phyloP scores from a whole-genome alignment of 2,329 filamentous ascomycete species.

The Triangularia verruculosa region DNA sequence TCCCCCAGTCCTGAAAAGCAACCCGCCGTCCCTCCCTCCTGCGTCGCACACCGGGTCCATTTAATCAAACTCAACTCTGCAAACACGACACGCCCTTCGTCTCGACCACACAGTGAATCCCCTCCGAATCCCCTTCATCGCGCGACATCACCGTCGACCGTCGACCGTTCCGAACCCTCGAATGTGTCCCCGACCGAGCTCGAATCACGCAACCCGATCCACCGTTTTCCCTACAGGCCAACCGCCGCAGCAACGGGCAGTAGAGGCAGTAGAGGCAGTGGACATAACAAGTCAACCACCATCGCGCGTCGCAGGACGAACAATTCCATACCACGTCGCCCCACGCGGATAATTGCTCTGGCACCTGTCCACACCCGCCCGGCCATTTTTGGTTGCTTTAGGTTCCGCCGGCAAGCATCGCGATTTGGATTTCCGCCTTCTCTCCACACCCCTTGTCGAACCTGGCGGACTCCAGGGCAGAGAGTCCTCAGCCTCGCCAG shows the following conservation, averaged over 20 bases:
- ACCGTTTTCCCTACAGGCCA: constrained; percentile 4
- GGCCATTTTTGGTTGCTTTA: not conserved
- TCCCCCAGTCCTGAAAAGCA: constrained; percentile 20
- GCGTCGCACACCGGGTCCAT: constrained; percentile 23
- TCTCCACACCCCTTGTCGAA: constrained; percentile 12
- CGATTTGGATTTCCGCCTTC: not conserved
- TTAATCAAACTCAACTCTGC: constrained; percentile 19
- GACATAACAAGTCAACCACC: not conserved
- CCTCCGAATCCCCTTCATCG: not conserved
- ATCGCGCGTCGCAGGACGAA: constrained; percentile 7
- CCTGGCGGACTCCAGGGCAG: constrained; percentile 13
- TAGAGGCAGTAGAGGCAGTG: too few relatives aligned
- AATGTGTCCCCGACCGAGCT: constrained; percentile 13
- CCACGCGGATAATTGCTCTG: not conserved
- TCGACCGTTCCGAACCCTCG: not conserved
- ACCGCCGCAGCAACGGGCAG: constrained; percentile 11
- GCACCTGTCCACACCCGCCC: not conserved
- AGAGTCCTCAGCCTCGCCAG: constrained; percentile 16
- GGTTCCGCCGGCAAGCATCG: not conserved
- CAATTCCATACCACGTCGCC: not conserved
- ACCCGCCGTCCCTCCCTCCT: constrained; percentile 18
- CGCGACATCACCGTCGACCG: not conserved
- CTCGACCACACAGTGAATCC: not conserved
- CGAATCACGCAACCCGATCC: not conserved
- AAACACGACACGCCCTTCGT: constrained; percentile 12